Evolutionary conservation across 768 basidiomycete genomes (phyloP).

Genomic region (Epithele typhae): DNA sequence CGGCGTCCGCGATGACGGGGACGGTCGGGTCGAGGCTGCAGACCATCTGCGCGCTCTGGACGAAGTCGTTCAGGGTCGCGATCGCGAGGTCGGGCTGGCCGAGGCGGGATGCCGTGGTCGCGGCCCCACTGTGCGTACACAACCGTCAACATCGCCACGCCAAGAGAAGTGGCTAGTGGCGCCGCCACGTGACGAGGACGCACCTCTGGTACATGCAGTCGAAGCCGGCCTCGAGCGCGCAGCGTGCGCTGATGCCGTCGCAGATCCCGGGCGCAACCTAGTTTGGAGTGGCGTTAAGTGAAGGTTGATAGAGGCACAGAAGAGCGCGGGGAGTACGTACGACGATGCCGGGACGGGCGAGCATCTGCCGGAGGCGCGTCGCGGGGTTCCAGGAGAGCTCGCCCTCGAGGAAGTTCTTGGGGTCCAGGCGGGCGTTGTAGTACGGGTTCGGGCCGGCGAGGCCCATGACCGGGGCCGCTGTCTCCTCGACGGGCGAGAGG

Average conservation of each 20-base stretch:
- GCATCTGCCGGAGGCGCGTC: constrained; percentile 57
- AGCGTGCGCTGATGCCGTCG: constrained; percentile 76
- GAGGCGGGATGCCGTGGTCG: constrained; percentile 74
- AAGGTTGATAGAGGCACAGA: not conserved
- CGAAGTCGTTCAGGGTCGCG: constrained; percentile 75
- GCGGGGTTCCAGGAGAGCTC: constrained; percentile 65
- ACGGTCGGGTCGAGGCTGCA: constrained; percentile 57
- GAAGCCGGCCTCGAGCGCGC: constrained; percentile 78
- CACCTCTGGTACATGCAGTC: constrained; percentile 74
- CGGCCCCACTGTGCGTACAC: constrained; percentile 50
- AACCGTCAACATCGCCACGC: not conserved
- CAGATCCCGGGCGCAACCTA: constrained; percentile 77
- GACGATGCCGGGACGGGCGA: constrained; percentile 66
- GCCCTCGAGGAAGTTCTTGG: constrained; percentile 63
- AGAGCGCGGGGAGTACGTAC: constrained; percentile 36
- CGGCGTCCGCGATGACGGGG: constrained; percentile 77
- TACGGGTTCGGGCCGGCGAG: constrained; percentile 32
- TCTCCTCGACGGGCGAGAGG: not conserved
- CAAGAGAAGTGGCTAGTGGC: not conserved
- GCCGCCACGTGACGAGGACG: no score
- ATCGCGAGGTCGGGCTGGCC: constrained; percentile 79
- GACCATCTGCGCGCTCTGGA: constrained; percentile 69
- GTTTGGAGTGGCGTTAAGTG: not conserved
- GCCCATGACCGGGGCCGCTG: constrained; percentile 1
- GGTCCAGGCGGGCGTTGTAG: constrained; percentile 66